Base-by-base conservation (phyloP, 2,329 filamentous ascomycete genomes). In the Colletotrichum agaves region DNA sequence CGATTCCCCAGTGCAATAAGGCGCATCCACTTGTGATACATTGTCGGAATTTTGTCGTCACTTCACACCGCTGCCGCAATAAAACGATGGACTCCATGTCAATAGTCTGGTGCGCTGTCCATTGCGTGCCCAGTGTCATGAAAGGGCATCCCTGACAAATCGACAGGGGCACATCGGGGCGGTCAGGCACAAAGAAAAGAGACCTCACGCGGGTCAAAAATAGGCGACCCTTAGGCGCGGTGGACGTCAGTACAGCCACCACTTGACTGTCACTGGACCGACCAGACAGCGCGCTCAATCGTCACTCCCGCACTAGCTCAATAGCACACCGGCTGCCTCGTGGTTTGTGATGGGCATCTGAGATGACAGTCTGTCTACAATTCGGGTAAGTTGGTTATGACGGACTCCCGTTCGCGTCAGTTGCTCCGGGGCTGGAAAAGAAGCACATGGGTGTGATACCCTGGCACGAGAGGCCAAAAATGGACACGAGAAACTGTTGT, bases 401-500 rank as follows among this genome's bases (percentile, higher is more conserved):
- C 63, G 66, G 60, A 56, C 57, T 56, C 35, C 50, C 49, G 23
- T 39, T 56, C 62, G 43, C 43, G 57, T 56, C 56, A 43, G 33
- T 55, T 47, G n/a, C 44, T 47, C 37, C 35, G 61, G 35, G 62
- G 62, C 57, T 66, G 62, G 41, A 33, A 49, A 43, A 56, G 49
- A 50, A 57, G 44, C 46, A 55, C 61, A 70, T 56, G 66, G 60
- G 56, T 50, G 53, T 53, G 50, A 44, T 55, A 53, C 58, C 67
- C 67, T 46, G 31, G 60, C 41, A 21, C 47, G n/a, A 39, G 15
- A 52, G 50, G 47, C 67, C 69, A 70, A 70, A 70, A 69, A 67
- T 69, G 69, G 67, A 70, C 69, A 70, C 69, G 69, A 70, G 69
- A 67, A 66, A 63, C 46, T 55, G 67, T 50, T 63, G 64, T 69